Evolutionary conservation across 352 stramenopile genomes (phyloP), one percentile per base, ranked within the genome.

Genomic region (Pythium plurisporium): DNA sequence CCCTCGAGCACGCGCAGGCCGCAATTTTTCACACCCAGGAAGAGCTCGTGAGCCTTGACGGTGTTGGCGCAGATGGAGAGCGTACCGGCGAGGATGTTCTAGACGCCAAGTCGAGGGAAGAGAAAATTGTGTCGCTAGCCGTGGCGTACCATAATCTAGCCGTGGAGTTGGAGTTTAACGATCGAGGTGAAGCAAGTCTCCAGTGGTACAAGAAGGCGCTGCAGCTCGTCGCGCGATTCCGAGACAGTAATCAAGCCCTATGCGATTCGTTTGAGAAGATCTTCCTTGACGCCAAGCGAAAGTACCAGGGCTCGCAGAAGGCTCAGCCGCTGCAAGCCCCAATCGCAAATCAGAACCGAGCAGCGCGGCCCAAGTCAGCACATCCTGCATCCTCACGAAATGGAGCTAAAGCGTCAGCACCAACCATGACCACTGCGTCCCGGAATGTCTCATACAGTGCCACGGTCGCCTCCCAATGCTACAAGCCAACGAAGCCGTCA

Each of bases 161-260:
- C 1, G 82, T 90, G 14, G 82, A 92, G 58, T 63, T 92, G 1
- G 82, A 92, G 54, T 89, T 90, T 53, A 92, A 89, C 40, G 65
- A 64, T 4, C 70, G 78, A 5, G 74, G 78, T 0, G 79, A 90
- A 26, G 78, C 79, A 10, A 89, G 82, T 53, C 65, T 92, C 11
- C 82, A 92, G 54, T 92, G 82, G 82, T 92, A 90, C 52, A 89
- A 89, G 62, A 90, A 92, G 51, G 79, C 82, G 1, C 59, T 90
- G 10, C 77, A 92, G 43, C 65, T 92, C 4, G 75, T 85, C 22
- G 74, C 60, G 54, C 81, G 76, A 43, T 88, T 86, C 56, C 67
- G 70, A 17, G 76, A 82, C 7, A 74, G 65, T n/a, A 90, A 92
- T 23, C 57, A 65, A 15, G 69, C 74, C 5, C 58, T 92, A 2